Conservation (phyloP, 78 protist species). For the Thecamonas trahens region DNA sequence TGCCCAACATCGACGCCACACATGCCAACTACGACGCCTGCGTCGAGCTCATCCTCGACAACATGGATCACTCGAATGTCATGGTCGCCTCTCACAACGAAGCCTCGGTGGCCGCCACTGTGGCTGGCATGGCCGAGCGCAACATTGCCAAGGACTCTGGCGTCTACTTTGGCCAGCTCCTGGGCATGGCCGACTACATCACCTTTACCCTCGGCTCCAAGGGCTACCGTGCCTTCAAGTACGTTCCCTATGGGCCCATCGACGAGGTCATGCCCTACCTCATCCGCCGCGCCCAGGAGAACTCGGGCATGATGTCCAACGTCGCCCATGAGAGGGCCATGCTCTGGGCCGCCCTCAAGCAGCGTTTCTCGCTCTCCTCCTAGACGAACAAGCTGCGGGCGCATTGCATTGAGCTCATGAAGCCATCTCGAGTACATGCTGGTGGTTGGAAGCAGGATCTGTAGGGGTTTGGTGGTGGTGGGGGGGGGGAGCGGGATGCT, state of each 20-base stretch:
- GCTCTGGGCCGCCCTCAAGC: no score
- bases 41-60: neutral
- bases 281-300: slow-evolving; percentile 58
- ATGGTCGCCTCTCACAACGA: slow-evolving; percentile 54
- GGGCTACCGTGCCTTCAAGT: slow-evolving; percentile 30
- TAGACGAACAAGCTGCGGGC: no score
- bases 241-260: slow-evolving; percentile 81
- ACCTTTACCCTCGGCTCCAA: slow-evolving; percentile 24
- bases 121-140: neutral
- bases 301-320: slow-evolving; percentile 14
- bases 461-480: no score
- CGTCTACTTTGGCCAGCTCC: slow-evolving; percentile 66
- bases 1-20: slow-evolving; percentile 23
- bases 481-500: no score
- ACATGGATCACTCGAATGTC: neutral
- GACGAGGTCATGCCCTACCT: slow-evolving; percentile 67
- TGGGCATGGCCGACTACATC: slow-evolving; percentile 66
- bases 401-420: no score
- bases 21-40: slow-evolving; percentile 25
- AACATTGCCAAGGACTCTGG: neutral
- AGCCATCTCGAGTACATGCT: no score
- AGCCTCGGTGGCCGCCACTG: neutral
- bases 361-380: no score
- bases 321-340: no score
- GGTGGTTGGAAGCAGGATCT: no score